A percentile compares a stretch with the other conserved stretches of the same genome.
These are phyloP conservation scores for Cytospora leucostoma DNA, from an alignment of 2,329 filamentous ascomycete genomes.

Conservation along the genomic window DNA sequence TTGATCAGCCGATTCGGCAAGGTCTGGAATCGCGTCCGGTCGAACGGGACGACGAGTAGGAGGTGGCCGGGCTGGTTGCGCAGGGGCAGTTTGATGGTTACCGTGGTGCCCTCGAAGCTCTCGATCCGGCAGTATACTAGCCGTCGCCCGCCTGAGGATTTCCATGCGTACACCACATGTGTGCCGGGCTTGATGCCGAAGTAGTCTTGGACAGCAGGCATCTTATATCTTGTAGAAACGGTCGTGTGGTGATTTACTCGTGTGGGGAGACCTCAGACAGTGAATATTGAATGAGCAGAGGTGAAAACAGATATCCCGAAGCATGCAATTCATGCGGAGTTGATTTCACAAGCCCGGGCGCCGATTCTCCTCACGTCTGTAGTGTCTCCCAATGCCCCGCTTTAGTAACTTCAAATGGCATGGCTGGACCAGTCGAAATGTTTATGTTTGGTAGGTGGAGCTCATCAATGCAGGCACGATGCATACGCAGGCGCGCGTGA, in stretches of 20 bases:
- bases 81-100: neutral
- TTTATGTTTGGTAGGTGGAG: neutral
- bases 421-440: neutral
- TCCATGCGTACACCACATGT: neutral
- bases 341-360: neutral
- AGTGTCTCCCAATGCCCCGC: neutral
- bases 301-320: neutral
- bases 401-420: neutral
- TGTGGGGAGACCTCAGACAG: neutral
- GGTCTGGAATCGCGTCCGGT: neutral
- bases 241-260: neutral
- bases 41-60: neutral
- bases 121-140: constrained; percentile 1
- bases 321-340: neutral
- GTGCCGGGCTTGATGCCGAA: neutral
- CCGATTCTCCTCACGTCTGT: neutral
- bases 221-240: neutral
- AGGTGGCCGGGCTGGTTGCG: neutral
- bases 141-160: neutral
- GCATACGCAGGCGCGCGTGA: neutral
- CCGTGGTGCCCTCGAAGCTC: neutral
- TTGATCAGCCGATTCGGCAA: neutral
- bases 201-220: neutral
- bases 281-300: neutral
- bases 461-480: neutral